These are phyloP conservation scores for Ogataea thermomethanolica DNA, from an alignment of 805 yeast genomes.

Conservation along the genomic window DNA sequence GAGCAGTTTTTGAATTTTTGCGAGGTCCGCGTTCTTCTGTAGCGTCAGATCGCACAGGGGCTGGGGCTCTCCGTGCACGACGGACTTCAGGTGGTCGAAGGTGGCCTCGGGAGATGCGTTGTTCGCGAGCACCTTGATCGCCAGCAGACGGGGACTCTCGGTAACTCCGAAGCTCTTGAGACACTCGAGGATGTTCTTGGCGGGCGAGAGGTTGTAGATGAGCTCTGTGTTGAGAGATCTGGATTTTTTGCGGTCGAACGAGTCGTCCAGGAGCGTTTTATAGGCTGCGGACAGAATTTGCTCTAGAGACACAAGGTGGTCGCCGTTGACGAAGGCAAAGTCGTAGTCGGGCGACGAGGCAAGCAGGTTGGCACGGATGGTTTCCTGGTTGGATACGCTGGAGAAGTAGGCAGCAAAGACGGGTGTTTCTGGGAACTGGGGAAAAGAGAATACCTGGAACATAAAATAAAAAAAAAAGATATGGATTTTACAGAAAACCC, in stretches of 20 bases:
- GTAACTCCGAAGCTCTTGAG: constrained; percentile 68
- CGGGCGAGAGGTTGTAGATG: constrained; percentile 64
- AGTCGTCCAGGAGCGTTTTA: constrained; percentile 53
- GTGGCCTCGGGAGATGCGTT: constrained; percentile 17
- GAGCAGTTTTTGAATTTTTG: constrained; percentile 23
- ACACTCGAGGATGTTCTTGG: constrained; percentile 69
- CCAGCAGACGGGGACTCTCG: constrained; percentile 43
- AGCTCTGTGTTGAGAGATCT: constrained; percentile 69
- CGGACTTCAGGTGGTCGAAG: constrained; percentile 15
- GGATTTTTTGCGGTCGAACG: constrained; percentile 51
- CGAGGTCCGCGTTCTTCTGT: constrained; percentile 31
- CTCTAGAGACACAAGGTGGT: constrained; percentile 53
- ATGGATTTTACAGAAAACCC: constrained; percentile 12
- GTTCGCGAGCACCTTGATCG: constrained; percentile 43
- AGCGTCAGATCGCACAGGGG: constrained; percentile 34
- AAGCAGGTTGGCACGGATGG: constrained; percentile 43
- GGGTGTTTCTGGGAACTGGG: constrained; percentile 19
- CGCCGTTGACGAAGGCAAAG: constrained; percentile 64
- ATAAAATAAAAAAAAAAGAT: constrained; percentile 7
- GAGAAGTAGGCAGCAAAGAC: constrained; percentile 37
- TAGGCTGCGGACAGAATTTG: constrained; percentile 61
- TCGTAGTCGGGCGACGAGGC: constrained; percentile 48
- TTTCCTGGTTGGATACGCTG: constrained; percentile 41
- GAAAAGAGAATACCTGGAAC: constrained; percentile 14
- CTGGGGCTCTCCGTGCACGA: constrained; percentile 35